Conservation (phyloP, 495 filamentous ascomycete genomes). For the Lasiosphaeris hirsuta region DNA sequence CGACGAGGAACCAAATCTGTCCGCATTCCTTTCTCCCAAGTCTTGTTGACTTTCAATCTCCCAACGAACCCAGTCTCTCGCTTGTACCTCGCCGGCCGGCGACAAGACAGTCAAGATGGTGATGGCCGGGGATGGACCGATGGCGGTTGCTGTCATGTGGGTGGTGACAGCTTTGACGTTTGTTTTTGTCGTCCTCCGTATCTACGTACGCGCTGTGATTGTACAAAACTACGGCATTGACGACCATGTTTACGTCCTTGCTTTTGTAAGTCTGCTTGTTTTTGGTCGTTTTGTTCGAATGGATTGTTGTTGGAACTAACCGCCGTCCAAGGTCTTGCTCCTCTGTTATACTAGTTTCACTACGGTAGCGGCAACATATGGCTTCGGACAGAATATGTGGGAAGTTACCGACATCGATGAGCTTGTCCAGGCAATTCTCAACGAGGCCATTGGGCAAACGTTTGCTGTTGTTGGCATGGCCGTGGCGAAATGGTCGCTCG, state of each 20-base stretch:
- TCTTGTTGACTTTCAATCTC: too few species aligned
- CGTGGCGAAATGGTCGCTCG: conserved; percentile 32
- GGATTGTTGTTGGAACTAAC: too few species aligned
- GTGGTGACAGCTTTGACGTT: conserved; percentile 18
- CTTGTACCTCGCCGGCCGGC: too few species aligned
- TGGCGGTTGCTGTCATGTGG: conserved; percentile 25
- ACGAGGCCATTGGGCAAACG: conserved; percentile 11
- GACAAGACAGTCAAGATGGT: conserved; percentile 3
- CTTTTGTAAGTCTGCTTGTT: neutral
- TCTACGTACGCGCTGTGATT: conserved; percentile 34
- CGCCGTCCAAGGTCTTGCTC: conserved; percentile 15
- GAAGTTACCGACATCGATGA: conserved; percentile 16
- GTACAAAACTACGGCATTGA: conserved; percentile 30
- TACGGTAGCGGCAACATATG: conserved; percentile 22
- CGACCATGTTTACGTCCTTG: conserved; percentile 31
- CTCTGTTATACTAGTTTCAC: conserved; percentile 27
- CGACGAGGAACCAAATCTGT: too few species aligned
- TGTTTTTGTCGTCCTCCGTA: conserved; percentile 21
- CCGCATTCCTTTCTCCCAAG: too few species aligned
- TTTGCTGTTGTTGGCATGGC: conserved; percentile 29
- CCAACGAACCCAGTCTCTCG: too few species aligned
- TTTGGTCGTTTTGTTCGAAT: too few species aligned
- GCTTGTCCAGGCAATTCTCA: conserved; percentile 1
- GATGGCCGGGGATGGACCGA: conserved; percentile 12
- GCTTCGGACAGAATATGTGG: conserved; percentile 17